Evolutionary conservation across 2,329 filamentous ascomycete genomes (phyloP).

Genomic region (Diaporthe amygdali): DNA sequence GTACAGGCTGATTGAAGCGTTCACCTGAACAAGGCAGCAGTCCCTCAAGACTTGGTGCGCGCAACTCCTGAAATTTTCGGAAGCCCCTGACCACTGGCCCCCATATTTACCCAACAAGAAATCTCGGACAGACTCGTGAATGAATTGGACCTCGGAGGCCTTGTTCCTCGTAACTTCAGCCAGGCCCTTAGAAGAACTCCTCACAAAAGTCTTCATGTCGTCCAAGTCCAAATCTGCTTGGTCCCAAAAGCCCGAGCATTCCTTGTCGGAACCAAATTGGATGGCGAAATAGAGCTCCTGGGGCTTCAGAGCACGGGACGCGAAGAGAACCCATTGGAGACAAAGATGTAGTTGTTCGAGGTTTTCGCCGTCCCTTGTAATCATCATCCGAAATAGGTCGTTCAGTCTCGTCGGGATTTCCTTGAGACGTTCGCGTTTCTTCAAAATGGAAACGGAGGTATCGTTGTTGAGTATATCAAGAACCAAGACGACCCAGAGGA

Average conservation of each 20-base stretch:
- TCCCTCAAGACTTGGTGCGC: constrained; percentile 34
- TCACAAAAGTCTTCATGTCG: constrained; percentile 39
- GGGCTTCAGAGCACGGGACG: constrained; percentile 45
- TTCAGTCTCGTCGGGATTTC: constrained; percentile 38
- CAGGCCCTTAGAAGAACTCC: constrained; percentile 55
- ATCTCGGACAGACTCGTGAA: constrained; percentile 56
- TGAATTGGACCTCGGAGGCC: constrained; percentile 51
- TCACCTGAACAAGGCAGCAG: neutral
- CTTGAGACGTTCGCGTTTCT: constrained; percentile 29
- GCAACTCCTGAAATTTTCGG: constrained; percentile 47
- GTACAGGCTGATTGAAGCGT: too few species aligned
- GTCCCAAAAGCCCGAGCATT: neutral
- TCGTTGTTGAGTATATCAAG: constrained; percentile 43
- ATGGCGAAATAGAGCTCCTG: constrained; percentile 49
- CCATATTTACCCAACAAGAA: constrained; percentile 43
- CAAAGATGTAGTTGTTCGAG: constrained; percentile 48
- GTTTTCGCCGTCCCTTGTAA: constrained; percentile 50
- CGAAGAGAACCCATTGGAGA: constrained; percentile 59
- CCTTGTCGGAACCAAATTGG: neutral
- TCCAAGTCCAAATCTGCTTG: constrained; percentile 8
- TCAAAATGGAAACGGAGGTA: constrained; percentile 19
- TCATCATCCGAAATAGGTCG: constrained; percentile 56
- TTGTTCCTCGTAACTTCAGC: constrained; percentile 43
- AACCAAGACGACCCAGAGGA: constrained; percentile 45
- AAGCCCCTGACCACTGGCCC: constrained; percentile 25